Conservation (phyloP, 2,329 filamentous ascomycete genomes). For the Didymella glomerata region DNA sequence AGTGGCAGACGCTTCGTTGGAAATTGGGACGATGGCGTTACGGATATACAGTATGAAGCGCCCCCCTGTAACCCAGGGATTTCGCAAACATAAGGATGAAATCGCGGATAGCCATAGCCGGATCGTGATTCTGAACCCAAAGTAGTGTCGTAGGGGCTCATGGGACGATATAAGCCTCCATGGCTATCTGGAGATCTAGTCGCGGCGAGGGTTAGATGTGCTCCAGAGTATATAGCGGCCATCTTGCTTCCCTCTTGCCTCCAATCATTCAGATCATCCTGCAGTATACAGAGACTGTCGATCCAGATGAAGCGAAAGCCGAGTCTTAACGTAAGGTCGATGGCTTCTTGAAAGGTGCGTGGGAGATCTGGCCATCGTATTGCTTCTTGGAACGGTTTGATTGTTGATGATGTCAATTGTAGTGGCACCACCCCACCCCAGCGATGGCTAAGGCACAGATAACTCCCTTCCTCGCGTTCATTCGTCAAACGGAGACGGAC, state of each 20-base stretch:
- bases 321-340: too few relatives aligned
- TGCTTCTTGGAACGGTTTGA: neutral
- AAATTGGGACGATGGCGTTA: too few relatives aligned
- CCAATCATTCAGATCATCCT: slow-evolving; percentile 7
- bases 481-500: neutral
- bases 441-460: slow-evolving; percentile 10
- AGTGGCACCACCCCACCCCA: slow-evolving; percentile 8
- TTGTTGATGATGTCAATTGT: neutral
- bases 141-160: too few relatives aligned
- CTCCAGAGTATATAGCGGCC: slow-evolving; percentile 3
- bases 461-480: neutral
- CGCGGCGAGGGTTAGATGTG: slow-evolving; percentile 5
- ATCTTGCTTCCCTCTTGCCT: neutral
- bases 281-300: slow-evolving; percentile 16
- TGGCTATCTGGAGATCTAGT: neutral
- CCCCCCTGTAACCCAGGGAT: too few relatives aligned
- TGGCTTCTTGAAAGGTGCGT: neutral
- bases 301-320: slow-evolving; percentile 13
- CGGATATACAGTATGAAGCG: too few relatives aligned
- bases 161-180: too few relatives aligned
- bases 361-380: neutral
- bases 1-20: too few relatives aligned
- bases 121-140: too few relatives aligned
- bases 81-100: too few relatives aligned
- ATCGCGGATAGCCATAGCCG: too few relatives aligned